Evolutionary conservation across 2,329 filamentous ascomycete genomes (phyloP).

Genomic region (Sporothrix variecibatus): DNA sequence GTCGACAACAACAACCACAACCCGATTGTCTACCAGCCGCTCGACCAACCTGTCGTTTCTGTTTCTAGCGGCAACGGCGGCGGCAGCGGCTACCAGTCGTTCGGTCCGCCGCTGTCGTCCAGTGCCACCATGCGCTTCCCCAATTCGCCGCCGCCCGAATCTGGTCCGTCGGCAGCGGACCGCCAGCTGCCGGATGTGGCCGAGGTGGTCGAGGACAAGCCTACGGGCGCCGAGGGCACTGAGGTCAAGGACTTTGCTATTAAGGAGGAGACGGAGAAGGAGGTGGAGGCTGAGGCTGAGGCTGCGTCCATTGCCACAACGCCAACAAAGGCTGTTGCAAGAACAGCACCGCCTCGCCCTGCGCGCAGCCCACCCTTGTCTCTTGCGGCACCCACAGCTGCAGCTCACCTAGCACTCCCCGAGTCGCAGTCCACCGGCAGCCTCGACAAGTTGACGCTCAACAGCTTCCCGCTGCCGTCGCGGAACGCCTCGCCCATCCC

Average conservation of each 20-base stretch:
- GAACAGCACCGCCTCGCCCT: neutral
- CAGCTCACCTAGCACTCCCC: neutral
- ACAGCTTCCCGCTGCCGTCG: constrained; percentile 13
- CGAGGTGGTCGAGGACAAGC: constrained; percentile 13
- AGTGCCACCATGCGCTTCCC: neutral
- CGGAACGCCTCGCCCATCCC: neutral
- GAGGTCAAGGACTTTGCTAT: constrained; percentile 22
- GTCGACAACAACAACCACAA: neutral
- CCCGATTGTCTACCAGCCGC: neutral
- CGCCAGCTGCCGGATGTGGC: constrained; percentile 8
- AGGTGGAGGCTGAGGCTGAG: neutral
- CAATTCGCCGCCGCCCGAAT: neutral
- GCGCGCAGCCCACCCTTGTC: neutral
- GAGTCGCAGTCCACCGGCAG: constrained; percentile 12
- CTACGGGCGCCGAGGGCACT: neutral
- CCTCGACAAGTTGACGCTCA: neutral
- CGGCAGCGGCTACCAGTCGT: neutral
- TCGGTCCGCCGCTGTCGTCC: neutral
- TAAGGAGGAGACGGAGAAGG: neutral
- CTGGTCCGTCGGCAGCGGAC: neutral
- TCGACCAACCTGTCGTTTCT: neutral
- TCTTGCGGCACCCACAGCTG: neutral
- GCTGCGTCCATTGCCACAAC: neutral
- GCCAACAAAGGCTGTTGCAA: neutral
- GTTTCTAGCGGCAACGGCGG: neutral